Conservation (phyloP, 108 stramenopile species). For the Cyclotella baltica region DNA sequence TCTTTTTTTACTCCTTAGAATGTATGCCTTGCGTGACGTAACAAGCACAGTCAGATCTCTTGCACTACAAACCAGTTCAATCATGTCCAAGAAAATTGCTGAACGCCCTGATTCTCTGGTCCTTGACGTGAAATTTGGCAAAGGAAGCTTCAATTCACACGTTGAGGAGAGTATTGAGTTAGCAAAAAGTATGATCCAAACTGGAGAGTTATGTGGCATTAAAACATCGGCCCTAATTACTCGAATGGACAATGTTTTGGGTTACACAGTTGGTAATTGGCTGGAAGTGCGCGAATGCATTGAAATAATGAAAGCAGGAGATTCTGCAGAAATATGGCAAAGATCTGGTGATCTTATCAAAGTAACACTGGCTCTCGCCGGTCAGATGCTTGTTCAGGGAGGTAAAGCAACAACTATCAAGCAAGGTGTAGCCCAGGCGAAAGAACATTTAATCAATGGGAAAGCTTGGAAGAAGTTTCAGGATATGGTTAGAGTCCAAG, state of each 20-base stretch:
- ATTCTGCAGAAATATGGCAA: conserved; percentile 9
- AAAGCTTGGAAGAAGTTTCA: conserved; percentile 69
- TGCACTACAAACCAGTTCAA: conserved; percentile 78
- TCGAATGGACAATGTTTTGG: conserved; percentile 79
- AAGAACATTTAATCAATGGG: conserved; percentile 62
- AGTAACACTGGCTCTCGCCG: conserved; percentile 69
- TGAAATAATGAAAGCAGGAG: conserved; percentile 59
- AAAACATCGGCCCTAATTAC: conserved; percentile 80
- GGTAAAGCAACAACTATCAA: conserved; percentile 45
- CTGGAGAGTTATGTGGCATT: conserved; percentile 76
- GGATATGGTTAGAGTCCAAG: conserved; percentile 83
- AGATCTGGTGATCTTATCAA: conserved; percentile 58
- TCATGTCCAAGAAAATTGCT: conserved; percentile 90
- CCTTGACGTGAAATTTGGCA: conserved; percentile 81
- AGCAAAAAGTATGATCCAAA: conserved; percentile 73
- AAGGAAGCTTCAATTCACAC: conserved; percentile 66
- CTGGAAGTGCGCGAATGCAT: conserved; percentile 84
- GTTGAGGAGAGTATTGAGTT: conserved; percentile 65
- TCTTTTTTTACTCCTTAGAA: conserved; percentile 20
- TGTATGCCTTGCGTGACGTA: conserved; percentile 89
- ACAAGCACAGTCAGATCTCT: conserved; percentile 75
- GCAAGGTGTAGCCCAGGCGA: conserved; percentile 54
- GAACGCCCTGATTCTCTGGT: conserved; percentile 80
- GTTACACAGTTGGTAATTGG: conserved; percentile 84
- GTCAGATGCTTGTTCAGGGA: conserved; percentile 81